These are phyloP conservation scores for Aaosphaeria pasadenensis DNA, from an alignment of 2,329 filamentous ascomycete genomes.

Conservation along the genomic window DNA sequence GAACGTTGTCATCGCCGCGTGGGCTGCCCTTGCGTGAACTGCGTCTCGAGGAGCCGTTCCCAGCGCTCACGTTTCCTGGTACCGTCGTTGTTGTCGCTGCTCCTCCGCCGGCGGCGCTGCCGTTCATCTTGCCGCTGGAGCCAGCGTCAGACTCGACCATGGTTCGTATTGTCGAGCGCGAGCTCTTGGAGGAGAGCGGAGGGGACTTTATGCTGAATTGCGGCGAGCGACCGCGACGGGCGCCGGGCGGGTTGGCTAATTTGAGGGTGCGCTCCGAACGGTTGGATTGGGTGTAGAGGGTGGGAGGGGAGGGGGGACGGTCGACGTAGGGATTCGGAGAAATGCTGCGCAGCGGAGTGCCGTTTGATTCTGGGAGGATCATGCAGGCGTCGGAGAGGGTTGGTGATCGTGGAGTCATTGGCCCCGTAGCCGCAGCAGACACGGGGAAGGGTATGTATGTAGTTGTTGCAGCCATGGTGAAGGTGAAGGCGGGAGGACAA, in stretches of 20 bases:
- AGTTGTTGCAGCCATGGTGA: conserved; percentile 7
- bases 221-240: conserved; percentile 27
- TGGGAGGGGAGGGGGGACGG: conserved; percentile 42
- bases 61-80: too few relatives aligned
- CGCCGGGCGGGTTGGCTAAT: conserved; percentile 25
- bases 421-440: conserved; percentile 6
- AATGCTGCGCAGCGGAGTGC: conserved; percentile 41
- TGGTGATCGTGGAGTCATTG: conserved; percentile 55
- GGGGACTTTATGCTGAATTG: conserved; percentile 20
- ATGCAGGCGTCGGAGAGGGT: conserved; percentile 92
- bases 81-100: background rate
- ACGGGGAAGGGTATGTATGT: conserved; percentile 1
- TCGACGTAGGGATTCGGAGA: conserved; percentile 49
- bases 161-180: conserved; percentile 34
- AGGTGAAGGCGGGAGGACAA: too few relatives aligned
- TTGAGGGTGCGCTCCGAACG: conserved; percentile 15
- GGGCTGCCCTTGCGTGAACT: background rate
- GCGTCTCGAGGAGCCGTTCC: background rate
- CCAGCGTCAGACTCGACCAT: conserved; percentile 19
- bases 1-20: conserved; percentile 12
- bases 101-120: background rate
- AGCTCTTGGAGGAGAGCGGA: conserved; percentile 30
- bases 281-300: conserved; percentile 24
- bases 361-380: conserved; percentile 69
- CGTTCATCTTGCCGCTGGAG: conserved; percentile 8